Evolutionary conservation across 2,329 filamentous ascomycete species (phyloP).

Genomic region (Macrophomina tecta): DNA sequence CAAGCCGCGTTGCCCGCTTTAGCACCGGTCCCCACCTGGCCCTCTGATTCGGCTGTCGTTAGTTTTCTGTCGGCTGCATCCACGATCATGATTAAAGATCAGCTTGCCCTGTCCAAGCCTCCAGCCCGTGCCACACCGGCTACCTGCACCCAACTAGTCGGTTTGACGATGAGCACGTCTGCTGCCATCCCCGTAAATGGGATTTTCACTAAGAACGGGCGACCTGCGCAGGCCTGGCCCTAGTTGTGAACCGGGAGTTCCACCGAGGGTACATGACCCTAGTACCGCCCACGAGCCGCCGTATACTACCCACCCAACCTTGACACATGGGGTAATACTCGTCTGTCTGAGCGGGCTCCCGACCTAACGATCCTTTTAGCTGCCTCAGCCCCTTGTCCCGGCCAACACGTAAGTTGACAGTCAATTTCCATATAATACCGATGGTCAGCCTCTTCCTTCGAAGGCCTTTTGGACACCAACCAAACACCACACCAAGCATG

Average conservation of each 20-base stretch:
- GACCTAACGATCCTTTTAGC: conserved; percentile 28
- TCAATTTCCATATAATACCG: conserved; percentile 26
- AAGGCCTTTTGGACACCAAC: conserved; percentile 20
- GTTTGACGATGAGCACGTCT: conserved; percentile 29
- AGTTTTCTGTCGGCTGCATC: conserved; percentile 39
- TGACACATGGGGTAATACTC: conserved; percentile 28
- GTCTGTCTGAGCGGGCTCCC: conserved; percentile 27
- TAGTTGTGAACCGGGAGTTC: conserved; percentile 27
- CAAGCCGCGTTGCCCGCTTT: conserved; percentile 29
- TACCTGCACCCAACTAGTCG: conserved; percentile 28
- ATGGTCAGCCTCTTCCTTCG: conserved; percentile 11
- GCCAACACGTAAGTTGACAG: conserved; percentile 26
- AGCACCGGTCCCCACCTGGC: conserved; percentile 39
- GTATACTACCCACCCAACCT: conserved; percentile 29
- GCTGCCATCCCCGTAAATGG: conserved; percentile 30
- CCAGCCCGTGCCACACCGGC: conserved; percentile 42
- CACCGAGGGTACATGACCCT: conserved; percentile 28
- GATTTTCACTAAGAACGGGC: conserved; percentile 27
- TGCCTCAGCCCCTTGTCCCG: conserved; percentile 28
- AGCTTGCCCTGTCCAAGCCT: conserved; percentile 41
- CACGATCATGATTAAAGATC: conserved; percentile 40
- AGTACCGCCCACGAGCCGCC: conserved; percentile 28
- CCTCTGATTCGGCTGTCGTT: conserved; percentile 39
- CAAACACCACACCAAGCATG: conserved; percentile 32
- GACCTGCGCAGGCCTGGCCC: conserved; percentile 28